Conservation (phyloP, 1,284 basidiomycete species). For the Hemileia vastatrix region DNA sequence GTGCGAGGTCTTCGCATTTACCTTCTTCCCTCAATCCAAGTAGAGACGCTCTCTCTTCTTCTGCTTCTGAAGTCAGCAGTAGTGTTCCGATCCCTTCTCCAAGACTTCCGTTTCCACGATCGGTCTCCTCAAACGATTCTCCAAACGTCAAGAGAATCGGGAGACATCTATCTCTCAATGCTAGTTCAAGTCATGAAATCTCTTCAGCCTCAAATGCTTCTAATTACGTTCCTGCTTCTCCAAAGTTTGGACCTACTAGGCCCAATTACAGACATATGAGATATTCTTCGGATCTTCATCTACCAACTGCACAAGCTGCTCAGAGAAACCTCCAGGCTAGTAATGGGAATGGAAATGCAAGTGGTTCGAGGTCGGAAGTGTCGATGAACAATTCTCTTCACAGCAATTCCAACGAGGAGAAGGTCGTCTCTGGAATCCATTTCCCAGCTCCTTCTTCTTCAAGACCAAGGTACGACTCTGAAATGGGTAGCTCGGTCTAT, state of each 20-base stretch:
- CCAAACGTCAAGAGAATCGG: constrained; percentile 29
- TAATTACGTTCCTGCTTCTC: constrained; percentile 24
- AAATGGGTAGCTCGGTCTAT: constrained; percentile 33
- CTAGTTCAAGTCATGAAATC: constrained; percentile 22
- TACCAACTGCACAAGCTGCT: no score
- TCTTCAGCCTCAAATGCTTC: constrained; percentile 23
- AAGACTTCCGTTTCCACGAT: constrained; percentile 33
- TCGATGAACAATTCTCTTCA: background rate
- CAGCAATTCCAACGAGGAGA: background rate
- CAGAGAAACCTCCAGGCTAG: no score
- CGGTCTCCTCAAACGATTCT: constrained; percentile 26
- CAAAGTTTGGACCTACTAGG: constrained; percentile 23
- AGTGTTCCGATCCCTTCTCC: constrained; percentile 13
- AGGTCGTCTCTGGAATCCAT: background rate
- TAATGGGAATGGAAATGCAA: no score
- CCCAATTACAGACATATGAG: constrained; percentile 32
- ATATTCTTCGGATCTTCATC: constrained; percentile 36
- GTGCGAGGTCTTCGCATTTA: constrained; percentile 29
- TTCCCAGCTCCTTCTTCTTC: constrained; percentile 25
- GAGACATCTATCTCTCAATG: constrained; percentile 32
- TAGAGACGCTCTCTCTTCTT: constrained; percentile 28
- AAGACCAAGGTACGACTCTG: constrained; percentile 32
- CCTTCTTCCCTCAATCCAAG: constrained; percentile 34
- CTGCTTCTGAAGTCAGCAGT: constrained; percentile 15
- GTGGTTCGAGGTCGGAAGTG: background rate